Base-by-base conservation (phyloP, 1,284 basidiomycete species). In the Stereum hirsutum region DNA sequence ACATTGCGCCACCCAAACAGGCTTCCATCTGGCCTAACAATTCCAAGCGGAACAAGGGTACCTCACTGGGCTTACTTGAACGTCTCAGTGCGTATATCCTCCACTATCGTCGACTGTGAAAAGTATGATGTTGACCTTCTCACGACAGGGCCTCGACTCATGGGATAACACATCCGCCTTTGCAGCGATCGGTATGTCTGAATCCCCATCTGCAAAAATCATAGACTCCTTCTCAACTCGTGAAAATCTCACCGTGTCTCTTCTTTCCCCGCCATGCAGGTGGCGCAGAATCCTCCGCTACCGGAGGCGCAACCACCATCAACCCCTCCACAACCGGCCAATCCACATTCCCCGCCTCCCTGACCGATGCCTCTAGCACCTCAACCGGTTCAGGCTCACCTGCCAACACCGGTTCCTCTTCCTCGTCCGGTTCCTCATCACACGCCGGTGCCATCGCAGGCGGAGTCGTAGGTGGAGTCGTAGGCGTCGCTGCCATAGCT, bases 371-470 rank as follows among this genome's bases (percentile, higher is more conserved):
- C 15, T 15, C 39, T 31, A 12, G 30, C 41, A 24, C 19, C 26
- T 14, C 42, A 14, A 26, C 21, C 12, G n/a, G n/a, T n/a, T 27
- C 42, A 2, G 17, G 26, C 21, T 23, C 20, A 14, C 11, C 20
- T n/a, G n/a, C n/a, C n/a, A n/a, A n/a, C n/a, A 23, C 7, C 14
- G n/a, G 15, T 21, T 21, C 12, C 38, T n/a, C 4, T 33, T 24
- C 1, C 41, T n/a, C 14, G 1, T 15, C 38, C 14, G 21, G 25
- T 5, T n/a, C 5, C 3, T 27, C 14, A 30, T 23, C 31, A 25
- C 40, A 53, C 37, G 28, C 51, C 6, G 66, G 66, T n/a, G 51
- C 58, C 3, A 59, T 65, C 15, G 60, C 53, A 6, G 60, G 61
- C 8, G 61, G 60, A 20, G 59, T 69, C 5, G 56, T 72, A 7